phyloP scores from a whole-genome alignment of 441 rosid genomes.

The Capsella rubella region DNA sequence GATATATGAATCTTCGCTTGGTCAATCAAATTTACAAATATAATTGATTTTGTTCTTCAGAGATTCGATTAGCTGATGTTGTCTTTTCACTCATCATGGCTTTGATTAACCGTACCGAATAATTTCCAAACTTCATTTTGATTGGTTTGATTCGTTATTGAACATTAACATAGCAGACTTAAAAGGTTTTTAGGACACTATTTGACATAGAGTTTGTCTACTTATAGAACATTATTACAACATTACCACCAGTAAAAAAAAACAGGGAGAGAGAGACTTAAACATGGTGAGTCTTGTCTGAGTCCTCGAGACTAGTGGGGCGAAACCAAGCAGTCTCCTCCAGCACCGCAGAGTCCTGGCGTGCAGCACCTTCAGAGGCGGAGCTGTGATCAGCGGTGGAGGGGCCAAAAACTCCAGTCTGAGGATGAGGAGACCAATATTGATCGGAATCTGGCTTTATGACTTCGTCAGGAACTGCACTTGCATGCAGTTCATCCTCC shows the following conservation, averaged over 20 bases:
- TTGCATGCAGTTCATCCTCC: slow-evolving; percentile 64
- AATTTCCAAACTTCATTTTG: background rate
- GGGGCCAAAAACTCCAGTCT: slow-evolving; percentile 90
- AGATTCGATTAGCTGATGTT: background rate
- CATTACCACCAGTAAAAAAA: background rate
- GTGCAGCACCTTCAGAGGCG: slow-evolving; percentile 37
- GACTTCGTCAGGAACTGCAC: slow-evolving; percentile 70
- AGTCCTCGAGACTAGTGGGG: slow-evolving; percentile 80
- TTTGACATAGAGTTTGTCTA: slow-evolving; percentile 22
- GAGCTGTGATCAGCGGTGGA: slow-evolving; percentile 46
- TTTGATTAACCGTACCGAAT: background rate
- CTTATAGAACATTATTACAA: slow-evolving; percentile 33
- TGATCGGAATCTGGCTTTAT: slow-evolving; percentile 68
- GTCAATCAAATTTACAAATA: slow-evolving; percentile 16
- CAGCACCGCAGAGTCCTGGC: slow-evolving; percentile 49
- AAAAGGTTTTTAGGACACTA: background rate
- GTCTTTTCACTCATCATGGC: background rate
- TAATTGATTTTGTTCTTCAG: background rate
- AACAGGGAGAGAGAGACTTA: slow-evolving; percentile 5
- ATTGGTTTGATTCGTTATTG: background rate
- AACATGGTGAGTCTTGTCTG: slow-evolving; percentile 69
- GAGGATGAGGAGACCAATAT: slow-evolving; percentile 92
- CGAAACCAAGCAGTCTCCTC: slow-evolving; percentile 96
- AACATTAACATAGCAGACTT: slow-evolving; percentile 14
- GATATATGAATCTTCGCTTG: slow-evolving; percentile 13